Conservation (phyloP, 345 rosid species). For the Alliaria petiolata region DNA sequence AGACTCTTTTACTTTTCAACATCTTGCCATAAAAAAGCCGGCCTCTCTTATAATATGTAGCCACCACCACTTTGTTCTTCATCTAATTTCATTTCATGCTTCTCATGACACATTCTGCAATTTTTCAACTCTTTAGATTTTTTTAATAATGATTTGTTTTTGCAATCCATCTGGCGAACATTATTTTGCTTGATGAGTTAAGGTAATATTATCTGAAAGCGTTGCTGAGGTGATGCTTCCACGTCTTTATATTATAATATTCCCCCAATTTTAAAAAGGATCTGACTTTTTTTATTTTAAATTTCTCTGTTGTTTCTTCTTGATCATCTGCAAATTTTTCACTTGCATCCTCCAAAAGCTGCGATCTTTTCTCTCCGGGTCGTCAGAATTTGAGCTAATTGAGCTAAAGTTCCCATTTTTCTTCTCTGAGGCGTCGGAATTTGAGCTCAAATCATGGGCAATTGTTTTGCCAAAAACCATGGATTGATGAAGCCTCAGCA, state of each 20-base stretch:
- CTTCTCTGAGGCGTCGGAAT: neutral
- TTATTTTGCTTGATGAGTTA: constrained; percentile 7
- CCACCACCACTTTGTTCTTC: constrained; percentile 3
- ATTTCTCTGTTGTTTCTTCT: neutral
- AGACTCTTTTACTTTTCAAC: constrained; percentile 19
- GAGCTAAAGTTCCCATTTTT: constrained; percentile 17
- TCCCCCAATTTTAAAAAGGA: neutral
- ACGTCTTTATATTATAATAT: constrained; percentile 27
- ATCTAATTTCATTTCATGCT: constrained; percentile 13
- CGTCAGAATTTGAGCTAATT: constrained; percentile 3
- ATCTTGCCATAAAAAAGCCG: constrained; percentile 1
- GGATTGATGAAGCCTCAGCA: constrained; percentile 27
- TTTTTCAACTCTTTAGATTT: neutral
- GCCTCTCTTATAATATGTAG: neutral
- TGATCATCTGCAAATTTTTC: constrained; percentile 2
- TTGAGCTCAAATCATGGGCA: constrained; percentile 43
- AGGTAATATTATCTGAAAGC: constrained; percentile 21
- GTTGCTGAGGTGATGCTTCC: constrained; percentile 35
- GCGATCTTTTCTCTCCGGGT: constrained; percentile 7
- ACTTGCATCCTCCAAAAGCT: neutral
- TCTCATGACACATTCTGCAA: constrained; percentile 21
- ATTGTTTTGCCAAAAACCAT: constrained; percentile 49
- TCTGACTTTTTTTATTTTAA: constrained; percentile 15
- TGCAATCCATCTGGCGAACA: constrained; percentile 21
- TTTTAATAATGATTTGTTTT: neutral